Percentiles rank a stretch among this genome's conserved stretches.
Evolutionary conservation across 208 protist genomes (phyloP).

Genomic region (Wallacemonas rigidus): DNA sequence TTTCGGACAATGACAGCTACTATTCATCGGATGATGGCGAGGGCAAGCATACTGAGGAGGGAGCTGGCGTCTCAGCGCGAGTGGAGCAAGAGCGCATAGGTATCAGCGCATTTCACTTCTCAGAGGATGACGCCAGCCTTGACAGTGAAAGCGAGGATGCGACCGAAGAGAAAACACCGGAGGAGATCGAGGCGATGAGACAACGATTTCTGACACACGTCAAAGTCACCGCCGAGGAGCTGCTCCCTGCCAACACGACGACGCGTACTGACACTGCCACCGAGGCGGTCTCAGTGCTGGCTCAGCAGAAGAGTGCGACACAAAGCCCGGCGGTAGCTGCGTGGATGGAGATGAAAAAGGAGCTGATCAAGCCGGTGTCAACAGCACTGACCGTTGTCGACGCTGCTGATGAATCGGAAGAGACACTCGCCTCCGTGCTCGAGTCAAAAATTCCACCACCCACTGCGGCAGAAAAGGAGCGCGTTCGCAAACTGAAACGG

Average conservation of each 20-base stretch:
- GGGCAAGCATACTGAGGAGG: not conserved
- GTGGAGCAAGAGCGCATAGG: not conserved
- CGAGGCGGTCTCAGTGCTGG: not conserved
- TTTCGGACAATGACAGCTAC: not conserved
- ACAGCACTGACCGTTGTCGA: constrained; percentile 74
- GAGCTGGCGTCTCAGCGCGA: not conserved
- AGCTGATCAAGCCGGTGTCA: constrained; percentile 64
- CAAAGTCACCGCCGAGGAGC: constrained; percentile 30
- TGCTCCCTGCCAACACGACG: not conserved
- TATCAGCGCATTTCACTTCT: not conserved
- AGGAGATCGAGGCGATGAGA: constrained; percentile 15
- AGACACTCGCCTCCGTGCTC: constrained; percentile 46
- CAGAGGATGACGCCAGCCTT: constrained; percentile 5
- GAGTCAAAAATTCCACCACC: constrained; percentile 59
- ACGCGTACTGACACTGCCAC: not conserved
- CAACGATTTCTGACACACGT: constrained; percentile 56
- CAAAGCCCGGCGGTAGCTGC: constrained; percentile 24
- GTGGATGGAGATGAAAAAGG: constrained; percentile 43
- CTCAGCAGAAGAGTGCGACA: not conserved
- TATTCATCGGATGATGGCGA: not conserved
- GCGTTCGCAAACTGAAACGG: constrained; percentile 71
- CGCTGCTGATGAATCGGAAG: constrained; percentile 69
- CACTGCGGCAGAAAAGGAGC: constrained; percentile 54
- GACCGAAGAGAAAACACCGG: not conserved
- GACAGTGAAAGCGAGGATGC: constrained; percentile 20